These are phyloP conservation scores for Globisporangium iwayamae DNA, from an alignment of 352 stramenopile species.

Conservation along the genomic window DNA sequence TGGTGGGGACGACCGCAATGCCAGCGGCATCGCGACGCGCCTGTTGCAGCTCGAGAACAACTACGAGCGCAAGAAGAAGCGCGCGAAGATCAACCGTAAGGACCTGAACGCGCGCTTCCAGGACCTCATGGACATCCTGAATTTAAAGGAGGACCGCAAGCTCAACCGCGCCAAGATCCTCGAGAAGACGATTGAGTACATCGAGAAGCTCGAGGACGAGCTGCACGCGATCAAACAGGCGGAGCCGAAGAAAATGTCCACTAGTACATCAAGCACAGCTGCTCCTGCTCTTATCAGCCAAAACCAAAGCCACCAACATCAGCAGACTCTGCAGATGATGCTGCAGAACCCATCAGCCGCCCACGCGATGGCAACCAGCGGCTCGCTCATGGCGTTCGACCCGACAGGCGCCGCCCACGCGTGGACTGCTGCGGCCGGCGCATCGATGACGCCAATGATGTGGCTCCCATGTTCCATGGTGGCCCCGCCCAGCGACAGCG, in stretches of 20 bases:
- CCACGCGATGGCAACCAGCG: constrained; percentile 1
- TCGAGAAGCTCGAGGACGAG: constrained; percentile 47
- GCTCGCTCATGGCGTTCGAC: constrained; percentile 24
- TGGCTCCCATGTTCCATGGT: constrained; percentile 39
- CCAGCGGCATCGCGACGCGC: constrained; percentile 13
- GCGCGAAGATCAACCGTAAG: constrained; percentile 66
- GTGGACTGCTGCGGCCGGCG: constrained; percentile 17
- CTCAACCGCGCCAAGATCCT: constrained; percentile 66
- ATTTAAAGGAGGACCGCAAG: constrained; percentile 59
- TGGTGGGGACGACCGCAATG: not conserved
- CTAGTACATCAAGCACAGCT: not conserved
- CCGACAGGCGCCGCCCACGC: constrained; percentile 13
- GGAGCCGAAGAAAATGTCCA: constrained; percentile 13
- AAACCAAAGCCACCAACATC: constrained; percentile 2
- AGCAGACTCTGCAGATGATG: not conserved
- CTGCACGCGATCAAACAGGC: constrained; percentile 23
- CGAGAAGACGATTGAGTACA: constrained; percentile 59
- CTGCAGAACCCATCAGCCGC: not conserved
- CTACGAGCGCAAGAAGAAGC: constrained; percentile 71
- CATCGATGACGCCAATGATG: constrained; percentile 29
- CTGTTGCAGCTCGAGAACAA: constrained; percentile 59
- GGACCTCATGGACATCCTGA: constrained; percentile 60
- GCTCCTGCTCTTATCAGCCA: not conserved
- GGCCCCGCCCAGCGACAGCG: constrained; percentile 1
- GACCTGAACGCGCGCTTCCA: constrained; percentile 65